These are phyloP conservation scores for Colletotrichum tofieldiae DNA, from an alignment of 2,329 filamentous ascomycete species.

Conservation along the genomic window DNA sequence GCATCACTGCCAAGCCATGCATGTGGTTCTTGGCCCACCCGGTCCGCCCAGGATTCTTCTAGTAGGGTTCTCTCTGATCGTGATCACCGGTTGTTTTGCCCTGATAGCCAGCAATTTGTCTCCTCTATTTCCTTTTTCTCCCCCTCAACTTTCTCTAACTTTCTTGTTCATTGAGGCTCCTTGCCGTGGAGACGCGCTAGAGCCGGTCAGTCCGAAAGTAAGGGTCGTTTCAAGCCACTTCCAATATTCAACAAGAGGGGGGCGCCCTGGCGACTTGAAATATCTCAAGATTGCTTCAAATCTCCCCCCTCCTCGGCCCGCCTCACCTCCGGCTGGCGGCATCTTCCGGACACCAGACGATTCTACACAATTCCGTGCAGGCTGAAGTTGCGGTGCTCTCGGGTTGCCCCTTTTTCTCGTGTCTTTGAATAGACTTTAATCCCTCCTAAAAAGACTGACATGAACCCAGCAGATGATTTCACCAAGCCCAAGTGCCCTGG, in stretches of 20 bases:
- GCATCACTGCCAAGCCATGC: conserved; percentile 11
- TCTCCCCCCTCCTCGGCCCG: not conserved
- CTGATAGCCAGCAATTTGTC: conserved; percentile 11
- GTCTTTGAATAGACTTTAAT: conserved; percentile 1
- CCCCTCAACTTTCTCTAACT: conserved; percentile 13
- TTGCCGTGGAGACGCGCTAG: conserved; percentile 37
- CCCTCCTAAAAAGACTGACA: conserved; percentile 1
- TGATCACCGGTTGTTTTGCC: conserved; percentile 33
- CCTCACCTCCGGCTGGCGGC: conserved; percentile 1
- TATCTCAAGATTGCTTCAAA: conserved; percentile 39
- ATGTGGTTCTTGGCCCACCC: conserved; percentile 3
- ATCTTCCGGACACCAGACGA: conserved; percentile 15
- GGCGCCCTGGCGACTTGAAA: conserved; percentile 29
- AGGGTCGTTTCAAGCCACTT: conserved; percentile 40
- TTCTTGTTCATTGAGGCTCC: conserved; percentile 25
- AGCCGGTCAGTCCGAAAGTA: conserved; percentile 40
- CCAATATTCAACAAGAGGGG: conserved; percentile 27
- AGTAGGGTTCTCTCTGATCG: conserved; percentile 27
- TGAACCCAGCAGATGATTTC: conserved; percentile 5
- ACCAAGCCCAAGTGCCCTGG: conserved; percentile 2
- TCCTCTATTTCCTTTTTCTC: conserved; percentile 11
- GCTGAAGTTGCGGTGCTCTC: not conserved
- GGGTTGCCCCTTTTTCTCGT: not conserved
- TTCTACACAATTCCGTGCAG: not conserved
- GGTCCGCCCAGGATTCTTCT: conserved; percentile 19